Evolutionary conservation across 768 basidiomycete species (phyloP), one percentile per base, ranked within the genome.

Genomic region (Rhodotorula babjevae): DNA sequence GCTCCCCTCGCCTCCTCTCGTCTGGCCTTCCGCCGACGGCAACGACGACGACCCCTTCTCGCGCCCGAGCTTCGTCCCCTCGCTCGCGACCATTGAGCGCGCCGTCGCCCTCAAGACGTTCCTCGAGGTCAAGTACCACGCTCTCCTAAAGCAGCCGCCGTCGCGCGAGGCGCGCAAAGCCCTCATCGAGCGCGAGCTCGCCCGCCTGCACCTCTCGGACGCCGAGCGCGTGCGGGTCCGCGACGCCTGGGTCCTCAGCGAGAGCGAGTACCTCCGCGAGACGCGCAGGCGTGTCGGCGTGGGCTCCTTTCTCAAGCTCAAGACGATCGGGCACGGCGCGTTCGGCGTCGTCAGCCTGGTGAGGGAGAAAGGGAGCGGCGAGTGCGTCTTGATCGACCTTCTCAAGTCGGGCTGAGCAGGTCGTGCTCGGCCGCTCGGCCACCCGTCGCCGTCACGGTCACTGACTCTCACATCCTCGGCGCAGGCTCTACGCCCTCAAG

Each of bases 341-440:
- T 97, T 99, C 82, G 95, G 94, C 1, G 94, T 97, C 58, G 95
- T 99, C 27, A 90, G 89, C 18, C 87, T 99, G 62, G 95, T 96
- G 52, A 87, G 85, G 81, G 93, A 97, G 82, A 86, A 86, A 77
- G 84, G 86, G 36, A 87, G 88, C 9, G 90, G 91, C 27, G 86
- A 87, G 72, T 66, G 56, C 44, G 70, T 63, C 31, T 15, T 18
- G n/a, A 18, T 47, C 25, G 21, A 25, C 21, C 42, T 47, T 4
- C 57, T 27, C 14, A 31, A 18, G 23, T 11, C 49, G 16, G 8
- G 18, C 9, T 25, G 12, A 6, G 10, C 23, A 19, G n/a, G 14
- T 46, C 44, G 12, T 46, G 8, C 44, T 46, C 44, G 18, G 23
- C 49, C 14, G 11, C 18, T 18, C 18, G 47, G 47, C 9, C 47